These are phyloP conservation scores for Fusarium humuli DNA, from an alignment of 2,329 filamentous ascomycete genomes.

Conservation along the genomic window DNA sequence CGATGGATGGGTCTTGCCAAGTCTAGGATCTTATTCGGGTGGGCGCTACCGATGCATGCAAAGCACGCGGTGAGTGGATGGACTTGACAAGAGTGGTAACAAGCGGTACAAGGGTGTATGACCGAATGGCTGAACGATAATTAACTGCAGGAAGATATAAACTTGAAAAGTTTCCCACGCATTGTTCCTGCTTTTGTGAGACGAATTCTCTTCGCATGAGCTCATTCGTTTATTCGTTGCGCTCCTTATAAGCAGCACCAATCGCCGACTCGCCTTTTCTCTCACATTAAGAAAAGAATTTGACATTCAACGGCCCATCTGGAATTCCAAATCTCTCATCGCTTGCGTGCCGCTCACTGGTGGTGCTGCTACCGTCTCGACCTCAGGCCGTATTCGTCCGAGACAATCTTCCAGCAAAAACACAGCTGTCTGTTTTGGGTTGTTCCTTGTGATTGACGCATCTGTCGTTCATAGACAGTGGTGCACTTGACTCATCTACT, in stretches of 20 bases:
- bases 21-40: conserved; percentile 30
- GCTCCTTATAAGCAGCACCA: neutral
- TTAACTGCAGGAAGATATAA: conserved; percentile 23
- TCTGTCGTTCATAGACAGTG: conserved; percentile 13
- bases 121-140: conserved; percentile 25
- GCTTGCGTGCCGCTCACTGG: conserved; percentile 3
- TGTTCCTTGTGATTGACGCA: neutral
- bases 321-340: conserved; percentile 7
- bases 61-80: conserved; percentile 33
- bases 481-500: conserved; percentile 19
- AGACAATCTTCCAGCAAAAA: conserved; percentile 2
- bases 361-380: conserved; percentile 17
- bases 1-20: conserved; percentile 27
- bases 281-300: neutral
- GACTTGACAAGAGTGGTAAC: conserved; percentile 25
- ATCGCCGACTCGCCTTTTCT: neutral
- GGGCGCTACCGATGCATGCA: conserved; percentile 30
- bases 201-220: neutral
- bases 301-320: neutral
- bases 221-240: neutral
- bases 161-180: conserved; percentile 34
- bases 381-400: conserved; percentile 2
- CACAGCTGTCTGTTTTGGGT: conserved; percentile 1
- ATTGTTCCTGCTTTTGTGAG: neutral
- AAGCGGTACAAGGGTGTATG: conserved; percentile 23